Base-by-base conservation (phyloP, 2,329 filamentous ascomycete species). In the Ceratocystis diversiconidia region DNA sequence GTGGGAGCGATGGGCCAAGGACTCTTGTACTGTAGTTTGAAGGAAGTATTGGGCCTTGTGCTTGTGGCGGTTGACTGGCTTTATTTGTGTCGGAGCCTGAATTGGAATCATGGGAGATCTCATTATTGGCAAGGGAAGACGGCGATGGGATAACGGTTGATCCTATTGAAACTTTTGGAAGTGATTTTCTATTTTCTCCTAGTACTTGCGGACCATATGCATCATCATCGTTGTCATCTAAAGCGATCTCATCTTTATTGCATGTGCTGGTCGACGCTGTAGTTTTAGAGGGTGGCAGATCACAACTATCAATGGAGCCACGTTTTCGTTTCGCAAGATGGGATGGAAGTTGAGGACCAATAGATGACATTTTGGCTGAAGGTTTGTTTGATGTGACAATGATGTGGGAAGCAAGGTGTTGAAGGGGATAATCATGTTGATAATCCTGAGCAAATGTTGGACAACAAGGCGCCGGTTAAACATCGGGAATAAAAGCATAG, bases 331-430 rank as follows among this genome's bases (percentile, higher is more conserved):
- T 86, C 43, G 82, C 72, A 52, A 87, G 79, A 68, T 88, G 84
- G 3, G 87, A 80, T 12, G 89, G 88, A 28, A 91, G 74, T 68
- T 85, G 79, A 15, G 89, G 88, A 4, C 88, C 87, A 71, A 89
- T 85, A 43, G 83, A 84, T 62, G 85, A 77, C 86, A 89, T 89
- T 28, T 48, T 71, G 41, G 82, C 8, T 61, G 60, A 19, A 19
- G 5, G 60, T 28, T 15, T 12, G 36, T 17, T 46, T 10, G 17
- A 28, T 44, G 41, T 28, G 41, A 46, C 36, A 10, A 62, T 10
- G 19, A 46, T n/a, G 19, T 32, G 19, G 30, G 8, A 41, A 41
- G 5, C 30, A 15, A 3, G 36, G 30, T 19, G 28, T 36, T 36
- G 17, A 32, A 30, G 30, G 28, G 10, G 36, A 41, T 3, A 61